Base-by-base conservation (phyloP, 78 protist genomes). In the Andalucia godoyi region DNA sequence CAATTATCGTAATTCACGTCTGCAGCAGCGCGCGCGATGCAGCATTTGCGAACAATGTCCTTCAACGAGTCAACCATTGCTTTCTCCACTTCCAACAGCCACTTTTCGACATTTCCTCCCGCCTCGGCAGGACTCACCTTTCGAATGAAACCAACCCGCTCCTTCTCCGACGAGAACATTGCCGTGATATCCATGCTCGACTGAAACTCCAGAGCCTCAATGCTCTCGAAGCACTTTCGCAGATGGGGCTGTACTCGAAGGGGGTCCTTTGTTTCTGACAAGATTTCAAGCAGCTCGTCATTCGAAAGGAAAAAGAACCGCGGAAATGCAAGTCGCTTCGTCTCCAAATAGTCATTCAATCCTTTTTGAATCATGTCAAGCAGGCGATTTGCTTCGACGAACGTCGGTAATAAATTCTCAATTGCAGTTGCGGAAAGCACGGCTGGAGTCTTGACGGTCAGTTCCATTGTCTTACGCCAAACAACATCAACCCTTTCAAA, bases 221-320 rank as follows among this genome's bases (percentile, higher is more conserved):
- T 78, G 46, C 77, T 77, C 47, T 86, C 88, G 66, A 86, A 86
- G 73, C 84, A 76, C 65, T 86, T 86, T 13, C 61, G n/a, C n/a
- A 86, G 74, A 63, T 77, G 76, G 23, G 84, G 84, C 70, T 86
- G 92, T 17, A 86, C 85, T 23, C 76, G 80, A 25, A 3, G 3
- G 25, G 90, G 90, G 33, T 84, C 85, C 50, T 70, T 77, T 13
- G 84, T 66, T 42, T 85, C 78, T 21, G 79, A 46, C 42, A 85
- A 61, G 29, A 85, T 85, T 32, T 76, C 79, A 43, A 85, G 74
- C 36, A 85, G 65, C 36, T 73, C 84, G 58, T 80, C 88, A 84
- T 85, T 68, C 17, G 83, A 63, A 37, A 85, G 59, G 71, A 85
- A 85, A 50, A 63, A 85, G 81, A 85, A 85, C 42, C 91, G 77